Evolutionary conservation across 2,329 filamentous ascomycete species (phyloP), one percentile per base, ranked within the genome.

Genomic region (Pestalotiopsis fici): DNA sequence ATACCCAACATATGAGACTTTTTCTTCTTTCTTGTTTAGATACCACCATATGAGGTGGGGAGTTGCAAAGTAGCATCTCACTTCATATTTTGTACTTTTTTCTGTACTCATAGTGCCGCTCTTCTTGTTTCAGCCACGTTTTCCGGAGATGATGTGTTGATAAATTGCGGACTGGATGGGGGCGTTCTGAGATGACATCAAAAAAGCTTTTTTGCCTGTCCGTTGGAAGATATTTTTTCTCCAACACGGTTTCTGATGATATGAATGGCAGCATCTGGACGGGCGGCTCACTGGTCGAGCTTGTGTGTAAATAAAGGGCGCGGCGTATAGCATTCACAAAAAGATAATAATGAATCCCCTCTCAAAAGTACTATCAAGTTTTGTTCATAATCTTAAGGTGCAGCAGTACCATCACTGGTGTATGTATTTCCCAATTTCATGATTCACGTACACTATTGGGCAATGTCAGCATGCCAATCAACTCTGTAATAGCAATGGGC

Each of bases 321-420:
- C 11, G 78, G 77, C 73, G 67, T 75, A 74, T 74, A 78, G 78
- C 81, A 63, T 47, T 63, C 54, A 43, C 59, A 27, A 31, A 76
- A 78, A 80, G 80, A 50, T 86, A 87, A 87, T 86, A 81, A 79
- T 79, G 85, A 80, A 83, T 88, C 86, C 83, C 86, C 85, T 82
- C 86, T 88, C 86, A 84, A 35, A 35, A 76, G 70, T 74, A 50
- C 15, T 9, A 64, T 59, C 12, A 57, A 57, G 15, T 3, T 18
- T 7, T 57, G 23, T 25, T 15, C 9, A 54, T 55, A 39, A 11
- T 54, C 31, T 35, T 5, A 35, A 35, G n/a, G n/a, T n/a, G n/a
- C n/a, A n/a, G n/a, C n/a, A n/a, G n/a, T n/a, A n/a, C n/a, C n/a
- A n/a, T n/a, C n/a, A n/a, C n/a, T n/a, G n/a, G n/a, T n/a, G n/a